A percentile compares a stretch with the other conserved stretches of the same genome.
Conservation (phyloP, 78 protist genomes). For the Dictyostelium firmibasis region DNA sequence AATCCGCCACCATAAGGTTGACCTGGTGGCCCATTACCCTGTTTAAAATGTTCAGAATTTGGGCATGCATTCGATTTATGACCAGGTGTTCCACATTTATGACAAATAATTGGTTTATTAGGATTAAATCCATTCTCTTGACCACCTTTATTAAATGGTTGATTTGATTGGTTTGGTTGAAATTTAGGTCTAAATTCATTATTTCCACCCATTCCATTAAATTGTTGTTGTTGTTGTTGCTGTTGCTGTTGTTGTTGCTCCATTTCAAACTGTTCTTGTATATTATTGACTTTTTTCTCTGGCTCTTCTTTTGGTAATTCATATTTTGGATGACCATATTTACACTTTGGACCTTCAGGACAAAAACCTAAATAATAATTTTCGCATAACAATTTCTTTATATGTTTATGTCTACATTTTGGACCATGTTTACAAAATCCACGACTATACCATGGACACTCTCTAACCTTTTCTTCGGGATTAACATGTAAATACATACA, state of each 20-base stretch:
- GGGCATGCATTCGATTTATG: slow-evolving; percentile 73
- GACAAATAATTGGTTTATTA: slow-evolving; percentile 40
- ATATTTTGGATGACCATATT: slow-evolving; percentile 84
- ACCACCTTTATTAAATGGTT: background rate
- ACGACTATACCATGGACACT: slow-evolving; percentile 94
- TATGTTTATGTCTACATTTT: slow-evolving; percentile 86
- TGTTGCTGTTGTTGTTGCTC: slow-evolving; percentile 31
- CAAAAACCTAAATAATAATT: slow-evolving; percentile 93
- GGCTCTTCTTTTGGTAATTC: slow-evolving; percentile 79
- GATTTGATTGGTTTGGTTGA: background rate
- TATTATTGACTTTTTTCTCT: slow-evolving; percentile 19
- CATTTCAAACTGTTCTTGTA: background rate
- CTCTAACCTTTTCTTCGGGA: slow-evolving; percentile 88
- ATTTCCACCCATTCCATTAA: background rate
- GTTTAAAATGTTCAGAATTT: slow-evolving; percentile 5
- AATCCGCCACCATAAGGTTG: background rate
- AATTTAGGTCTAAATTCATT: background rate
- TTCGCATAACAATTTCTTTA: slow-evolving; percentile 74
- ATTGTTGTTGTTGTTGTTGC: background rate
- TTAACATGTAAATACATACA: slow-evolving; percentile 90
- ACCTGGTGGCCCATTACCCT: background rate
- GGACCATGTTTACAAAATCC: slow-evolving; percentile 96
- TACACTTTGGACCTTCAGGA: slow-evolving; percentile 92
- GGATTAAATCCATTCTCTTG: background rate
- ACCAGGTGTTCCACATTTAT: slow-evolving; percentile 60